These are phyloP conservation scores for Scopulariopsis brevicaulis DNA, from an alignment of 2,329 filamentous ascomycete species.

Conservation along the genomic window DNA sequence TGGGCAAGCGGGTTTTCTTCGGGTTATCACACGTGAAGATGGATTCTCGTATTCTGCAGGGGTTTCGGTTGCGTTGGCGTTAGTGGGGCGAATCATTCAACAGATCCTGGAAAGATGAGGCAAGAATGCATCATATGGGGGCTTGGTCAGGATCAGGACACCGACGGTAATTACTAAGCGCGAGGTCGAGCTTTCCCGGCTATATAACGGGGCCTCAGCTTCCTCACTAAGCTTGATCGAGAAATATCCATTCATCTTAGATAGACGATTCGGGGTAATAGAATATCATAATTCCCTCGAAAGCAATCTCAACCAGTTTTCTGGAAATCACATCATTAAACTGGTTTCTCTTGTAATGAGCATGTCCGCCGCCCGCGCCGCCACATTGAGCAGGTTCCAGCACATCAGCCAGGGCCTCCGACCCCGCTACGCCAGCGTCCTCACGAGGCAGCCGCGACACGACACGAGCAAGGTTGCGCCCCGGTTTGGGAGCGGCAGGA, in stretches of 20 bases:
- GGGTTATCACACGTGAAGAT: neutral
- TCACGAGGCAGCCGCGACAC: neutral
- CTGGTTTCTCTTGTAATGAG: neutral
- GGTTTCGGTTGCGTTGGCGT: neutral
- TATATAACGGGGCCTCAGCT: neutral
- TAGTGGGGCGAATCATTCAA: neutral
- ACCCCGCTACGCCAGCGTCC: neutral
- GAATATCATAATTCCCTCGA: neutral
- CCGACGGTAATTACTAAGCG: neutral
- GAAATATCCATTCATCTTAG: neutral
- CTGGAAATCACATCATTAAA: neutral
- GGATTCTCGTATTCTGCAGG: neutral
- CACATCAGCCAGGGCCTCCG: neutral
- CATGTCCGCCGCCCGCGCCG: neutral
- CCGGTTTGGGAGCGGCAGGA: conserved; percentile 7
- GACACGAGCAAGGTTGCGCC: neutral
- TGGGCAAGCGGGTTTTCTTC: neutral
- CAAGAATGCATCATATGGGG: neutral
- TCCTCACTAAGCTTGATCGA: neutral
- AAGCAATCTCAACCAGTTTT: neutral
- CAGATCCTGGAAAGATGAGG: neutral
- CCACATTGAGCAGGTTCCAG: neutral
- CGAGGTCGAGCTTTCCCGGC: neutral
- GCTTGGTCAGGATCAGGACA: neutral
- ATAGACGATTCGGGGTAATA: neutral